phyloP scores from a whole-genome alignment of 2,329 filamentous ascomycete species.

The Colletotrichum euphorbiae region DNA sequence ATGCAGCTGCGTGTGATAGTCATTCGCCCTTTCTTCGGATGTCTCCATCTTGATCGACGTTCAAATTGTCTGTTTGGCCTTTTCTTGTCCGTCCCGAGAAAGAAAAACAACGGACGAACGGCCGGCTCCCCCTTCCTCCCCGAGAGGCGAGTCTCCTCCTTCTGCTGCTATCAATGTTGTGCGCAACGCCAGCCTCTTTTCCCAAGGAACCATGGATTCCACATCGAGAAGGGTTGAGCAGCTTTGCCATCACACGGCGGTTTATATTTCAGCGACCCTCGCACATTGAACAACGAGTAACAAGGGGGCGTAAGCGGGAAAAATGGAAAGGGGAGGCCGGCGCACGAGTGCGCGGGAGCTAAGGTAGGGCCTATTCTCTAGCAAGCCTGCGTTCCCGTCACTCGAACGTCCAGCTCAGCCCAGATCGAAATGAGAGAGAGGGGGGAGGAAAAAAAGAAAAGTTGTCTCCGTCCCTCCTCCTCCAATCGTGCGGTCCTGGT shows the following conservation, averaged over 20 bases:
- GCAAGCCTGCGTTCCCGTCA: background rate
- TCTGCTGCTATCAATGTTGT: background rate
- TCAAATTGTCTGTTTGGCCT: background rate
- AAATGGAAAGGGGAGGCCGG: background rate
- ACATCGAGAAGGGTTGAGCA: background rate
- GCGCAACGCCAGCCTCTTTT: conserved; percentile 12
- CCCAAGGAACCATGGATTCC: background rate
- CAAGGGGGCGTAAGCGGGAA: background rate
- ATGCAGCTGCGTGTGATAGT: background rate
- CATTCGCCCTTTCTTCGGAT: background rate
- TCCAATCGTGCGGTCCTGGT: conserved; percentile 1
- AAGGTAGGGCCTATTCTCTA: conserved; percentile 4
- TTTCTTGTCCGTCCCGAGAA: background rate
- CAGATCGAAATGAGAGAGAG: background rate
- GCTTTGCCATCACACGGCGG: background rate
- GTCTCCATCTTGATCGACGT: conserved; percentile 1
- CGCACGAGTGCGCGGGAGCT: conserved; percentile 20
- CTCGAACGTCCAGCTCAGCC: background rate
- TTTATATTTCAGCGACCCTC: background rate
- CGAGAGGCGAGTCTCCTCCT: background rate
- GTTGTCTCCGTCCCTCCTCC: background rate
- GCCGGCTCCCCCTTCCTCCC: background rate
- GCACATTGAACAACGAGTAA: background rate
- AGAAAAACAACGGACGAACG: conserved; percentile 4
- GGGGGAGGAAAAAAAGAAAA: background rate